A percentile compares a stretch with the other conserved stretches of the same genome.
Evolutionary conservation across 164 flowering plant genomes (phyloP).

Genomic region (Protea cynaroides): DNA sequence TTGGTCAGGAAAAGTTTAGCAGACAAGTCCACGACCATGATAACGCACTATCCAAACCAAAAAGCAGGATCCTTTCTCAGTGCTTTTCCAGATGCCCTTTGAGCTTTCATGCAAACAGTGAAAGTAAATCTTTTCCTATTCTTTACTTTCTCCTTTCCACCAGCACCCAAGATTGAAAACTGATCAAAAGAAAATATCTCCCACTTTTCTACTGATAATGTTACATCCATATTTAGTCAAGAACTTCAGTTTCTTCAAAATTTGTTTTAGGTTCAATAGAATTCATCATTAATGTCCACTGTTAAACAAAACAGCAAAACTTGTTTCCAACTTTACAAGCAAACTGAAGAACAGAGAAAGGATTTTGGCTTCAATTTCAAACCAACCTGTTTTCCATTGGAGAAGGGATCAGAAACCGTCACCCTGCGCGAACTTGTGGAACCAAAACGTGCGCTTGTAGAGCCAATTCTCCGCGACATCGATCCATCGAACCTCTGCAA

Average conservation of each 20-base stretch:
- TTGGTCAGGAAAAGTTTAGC: neutral
- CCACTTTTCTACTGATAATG: neutral
- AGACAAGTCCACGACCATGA: neutral
- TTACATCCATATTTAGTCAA: neutral
- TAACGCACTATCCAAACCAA: neutral
- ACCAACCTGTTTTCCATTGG: conserved; percentile 51
- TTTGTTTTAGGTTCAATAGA: neutral
- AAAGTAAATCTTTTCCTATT: neutral
- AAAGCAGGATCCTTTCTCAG: neutral
- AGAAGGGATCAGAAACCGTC: conserved; percentile 35
- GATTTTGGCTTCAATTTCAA: neutral
- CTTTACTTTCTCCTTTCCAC: neutral
- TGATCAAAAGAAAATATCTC: neutral
- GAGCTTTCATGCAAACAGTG: neutral
- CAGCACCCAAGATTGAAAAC: neutral
- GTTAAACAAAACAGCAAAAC: neutral
- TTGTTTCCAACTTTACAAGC: too few species aligned
- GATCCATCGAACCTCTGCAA: conserved; percentile 76
- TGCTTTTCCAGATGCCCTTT: neutral
- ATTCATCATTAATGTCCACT: neutral
- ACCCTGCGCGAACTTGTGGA: conserved; percentile 52
- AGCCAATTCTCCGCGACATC: conserved; percentile 63
- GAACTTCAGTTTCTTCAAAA: neutral
- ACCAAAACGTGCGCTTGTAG: conserved; percentile 58
- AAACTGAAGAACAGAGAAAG: neutral